Conservation (phyloP, 106 monocot species). For the Apostasia ramifera region DNA sequence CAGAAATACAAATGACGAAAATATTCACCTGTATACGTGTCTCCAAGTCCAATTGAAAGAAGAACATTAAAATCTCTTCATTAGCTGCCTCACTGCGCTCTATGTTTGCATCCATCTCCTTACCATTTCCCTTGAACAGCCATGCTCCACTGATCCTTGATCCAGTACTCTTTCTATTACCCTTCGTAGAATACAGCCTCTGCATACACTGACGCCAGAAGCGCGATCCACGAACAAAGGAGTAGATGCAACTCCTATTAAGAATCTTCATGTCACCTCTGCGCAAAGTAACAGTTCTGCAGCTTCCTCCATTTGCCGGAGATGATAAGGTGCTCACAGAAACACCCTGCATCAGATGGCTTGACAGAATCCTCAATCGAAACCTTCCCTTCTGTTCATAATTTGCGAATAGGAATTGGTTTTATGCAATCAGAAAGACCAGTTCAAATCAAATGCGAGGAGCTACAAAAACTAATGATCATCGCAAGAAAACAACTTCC, state of each 20-base stretch:
- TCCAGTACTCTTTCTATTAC: slow-evolving; percentile 4
- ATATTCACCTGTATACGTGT: slow-evolving; percentile 73
- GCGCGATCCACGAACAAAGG: slow-evolving; percentile 16
- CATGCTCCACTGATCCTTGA: slow-evolving; percentile 37
- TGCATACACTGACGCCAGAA: slow-evolving; percentile 5
- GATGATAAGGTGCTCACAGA: slow-evolving; percentile 27
- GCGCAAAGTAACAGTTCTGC: slow-evolving; percentile 11
- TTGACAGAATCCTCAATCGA: neutral
- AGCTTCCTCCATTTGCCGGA: slow-evolving; percentile 19
- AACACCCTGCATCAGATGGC: slow-evolving; percentile 36
- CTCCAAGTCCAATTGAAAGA: slow-evolving; percentile 81
- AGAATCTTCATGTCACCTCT: slow-evolving; percentile 17
- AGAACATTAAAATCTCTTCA: slow-evolving; percentile 84
- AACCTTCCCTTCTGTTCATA: neutral
- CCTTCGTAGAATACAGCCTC: slow-evolving; percentile 8
- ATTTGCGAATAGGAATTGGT: neutral
- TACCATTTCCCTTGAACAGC: slow-evolving; percentile 42
- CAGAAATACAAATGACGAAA: neutral
- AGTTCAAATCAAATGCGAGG: neutral
- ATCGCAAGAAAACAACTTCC: no score
- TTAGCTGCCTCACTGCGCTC: slow-evolving; percentile 86
- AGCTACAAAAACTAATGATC: no score
- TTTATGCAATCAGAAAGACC: neutral
- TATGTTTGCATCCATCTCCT: slow-evolving; percentile 38
- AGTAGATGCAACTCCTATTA: slow-evolving; percentile 5